These are phyloP conservation scores for Myxozyma neglecta DNA, from an alignment of 805 yeast genomes.

Conservation along the genomic window DNA sequence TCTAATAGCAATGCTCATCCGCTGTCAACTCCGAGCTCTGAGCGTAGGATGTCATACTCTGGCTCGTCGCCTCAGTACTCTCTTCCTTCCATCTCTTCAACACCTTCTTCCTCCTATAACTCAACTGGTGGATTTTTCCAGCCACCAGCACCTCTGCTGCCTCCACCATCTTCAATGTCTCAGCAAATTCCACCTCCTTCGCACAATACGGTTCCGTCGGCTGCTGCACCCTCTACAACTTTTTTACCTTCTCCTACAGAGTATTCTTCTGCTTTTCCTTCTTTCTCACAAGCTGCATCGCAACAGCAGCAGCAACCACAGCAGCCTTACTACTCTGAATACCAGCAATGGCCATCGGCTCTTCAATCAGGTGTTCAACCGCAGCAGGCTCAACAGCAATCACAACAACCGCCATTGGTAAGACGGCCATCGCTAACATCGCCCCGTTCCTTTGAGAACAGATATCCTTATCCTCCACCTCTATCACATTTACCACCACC, in stretches of 20 bases:
- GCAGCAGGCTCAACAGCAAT: background rate
- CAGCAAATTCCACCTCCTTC: conserved; percentile 7
- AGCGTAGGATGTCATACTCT: conserved; percentile 5
- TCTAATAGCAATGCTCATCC: background rate
- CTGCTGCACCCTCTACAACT: conserved; percentile 3
- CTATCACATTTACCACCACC: conserved; percentile 20
- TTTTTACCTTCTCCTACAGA: conserved; percentile 15
- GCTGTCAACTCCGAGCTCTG: conserved; percentile 13
- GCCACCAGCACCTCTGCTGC: conserved; percentile 16
- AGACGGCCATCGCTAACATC: conserved; percentile 25
- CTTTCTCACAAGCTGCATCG: conserved; percentile 7
- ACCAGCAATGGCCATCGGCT: conserved; percentile 15
- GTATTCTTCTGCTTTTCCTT: conserved; percentile 3
- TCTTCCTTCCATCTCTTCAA: conserved; percentile 24
- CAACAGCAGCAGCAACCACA: conserved; percentile 18
- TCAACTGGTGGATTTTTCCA: conserved; percentile 9
- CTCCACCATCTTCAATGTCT: conserved; percentile 18
- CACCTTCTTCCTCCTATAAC: conserved; percentile 15
- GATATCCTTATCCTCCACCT: conserved; percentile 22
- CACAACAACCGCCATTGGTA: conserved; percentile 1
- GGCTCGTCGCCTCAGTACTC: conserved; percentile 26
- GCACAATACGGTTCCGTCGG: conserved; percentile 1
- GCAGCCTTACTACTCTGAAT: conserved; percentile 16
- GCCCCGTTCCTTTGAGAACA: conserved; percentile 18
- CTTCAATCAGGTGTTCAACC: conserved; percentile 1